phyloP scores from a whole-genome alignment of 1,284 basidiomycete species.

The Melampsora larici-populina region DNA sequence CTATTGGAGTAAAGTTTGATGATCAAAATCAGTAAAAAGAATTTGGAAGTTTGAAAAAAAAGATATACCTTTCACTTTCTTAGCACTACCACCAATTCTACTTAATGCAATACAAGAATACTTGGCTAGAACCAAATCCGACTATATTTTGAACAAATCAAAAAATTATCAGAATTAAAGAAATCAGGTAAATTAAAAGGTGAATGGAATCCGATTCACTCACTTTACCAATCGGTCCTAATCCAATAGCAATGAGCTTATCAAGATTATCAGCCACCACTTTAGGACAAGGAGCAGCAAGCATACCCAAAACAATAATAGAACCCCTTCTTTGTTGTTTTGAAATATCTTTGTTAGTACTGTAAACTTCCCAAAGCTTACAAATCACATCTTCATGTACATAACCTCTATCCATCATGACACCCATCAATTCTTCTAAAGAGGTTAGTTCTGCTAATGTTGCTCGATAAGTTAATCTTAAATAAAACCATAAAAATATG shows the following conservation, averaged over 20 bases:
- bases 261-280: constrained; percentile 87
- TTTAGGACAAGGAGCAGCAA: constrained; percentile 77
- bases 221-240: constrained; percentile 68
- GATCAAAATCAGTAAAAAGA: not conserved
- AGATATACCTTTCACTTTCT: constrained; percentile 78
- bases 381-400: constrained; percentile 79
- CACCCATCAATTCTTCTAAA: constrained; percentile 90
- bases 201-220: constrained; percentile 5
- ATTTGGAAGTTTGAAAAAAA: not conserved
- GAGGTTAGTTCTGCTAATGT: constrained; percentile 93
- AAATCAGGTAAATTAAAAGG: too few species aligned
- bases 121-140: constrained; percentile 80
- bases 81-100: constrained; percentile 85
- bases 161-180: too few species aligned
- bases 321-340: constrained; percentile 82
- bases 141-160: not conserved
- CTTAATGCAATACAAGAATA: constrained; percentile 93
- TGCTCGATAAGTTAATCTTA: constrained; percentile 68
- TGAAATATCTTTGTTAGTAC: constrained; percentile 67
- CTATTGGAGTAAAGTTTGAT: constrained; percentile 5
- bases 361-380: constrained; percentile 94
- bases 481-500: not conserved
- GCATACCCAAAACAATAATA: constrained; percentile 92
- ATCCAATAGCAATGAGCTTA: constrained; percentile 77
- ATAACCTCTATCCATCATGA: constrained; percentile 78